Evolutionary conservation across 495 filamentous ascomycete species (phyloP).

Genomic region (Neurospora tetrasperma): DNA sequence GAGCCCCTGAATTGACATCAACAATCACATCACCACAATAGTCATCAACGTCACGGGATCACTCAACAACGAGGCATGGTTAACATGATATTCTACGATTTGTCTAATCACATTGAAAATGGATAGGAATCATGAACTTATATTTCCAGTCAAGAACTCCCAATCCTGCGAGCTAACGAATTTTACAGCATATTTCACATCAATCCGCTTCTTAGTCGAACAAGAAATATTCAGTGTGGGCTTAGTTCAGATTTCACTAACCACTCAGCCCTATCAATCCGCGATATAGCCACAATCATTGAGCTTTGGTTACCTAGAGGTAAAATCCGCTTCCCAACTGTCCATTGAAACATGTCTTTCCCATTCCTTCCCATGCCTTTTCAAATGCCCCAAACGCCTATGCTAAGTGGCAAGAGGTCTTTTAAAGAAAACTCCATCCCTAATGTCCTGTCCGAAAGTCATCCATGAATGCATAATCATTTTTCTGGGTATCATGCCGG

Average conservation of each 20-base stretch:
- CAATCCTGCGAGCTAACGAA: too few species aligned
- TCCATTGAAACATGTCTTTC: not conserved
- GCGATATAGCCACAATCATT: not conserved
- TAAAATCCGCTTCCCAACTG: not conserved
- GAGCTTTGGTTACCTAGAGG: not conserved
- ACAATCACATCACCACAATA: not conserved
- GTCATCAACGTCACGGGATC: not conserved
- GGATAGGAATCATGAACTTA: too few species aligned
- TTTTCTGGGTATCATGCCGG: not conserved
- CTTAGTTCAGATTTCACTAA: not conserved
- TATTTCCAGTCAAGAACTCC: too few species aligned
- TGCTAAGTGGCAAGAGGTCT: not conserved
- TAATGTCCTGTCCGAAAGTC: not conserved
- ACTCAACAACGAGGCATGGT: not conserved
- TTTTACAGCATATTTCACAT: too few species aligned
- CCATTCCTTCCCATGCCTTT: not conserved
- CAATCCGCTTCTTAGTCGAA: not conserved
- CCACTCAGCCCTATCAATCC: not conserved
- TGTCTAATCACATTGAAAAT: too few species aligned
- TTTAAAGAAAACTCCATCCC: not conserved
- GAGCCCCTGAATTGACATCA: not conserved
- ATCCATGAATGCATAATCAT: not conserved
- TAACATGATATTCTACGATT: too few species aligned
- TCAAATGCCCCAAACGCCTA: not conserved
- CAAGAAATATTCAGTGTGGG: too few species aligned